Conservation (phyloP, 2,329 filamentous ascomycete species). For the Pseudomassariella vexata region DNA sequence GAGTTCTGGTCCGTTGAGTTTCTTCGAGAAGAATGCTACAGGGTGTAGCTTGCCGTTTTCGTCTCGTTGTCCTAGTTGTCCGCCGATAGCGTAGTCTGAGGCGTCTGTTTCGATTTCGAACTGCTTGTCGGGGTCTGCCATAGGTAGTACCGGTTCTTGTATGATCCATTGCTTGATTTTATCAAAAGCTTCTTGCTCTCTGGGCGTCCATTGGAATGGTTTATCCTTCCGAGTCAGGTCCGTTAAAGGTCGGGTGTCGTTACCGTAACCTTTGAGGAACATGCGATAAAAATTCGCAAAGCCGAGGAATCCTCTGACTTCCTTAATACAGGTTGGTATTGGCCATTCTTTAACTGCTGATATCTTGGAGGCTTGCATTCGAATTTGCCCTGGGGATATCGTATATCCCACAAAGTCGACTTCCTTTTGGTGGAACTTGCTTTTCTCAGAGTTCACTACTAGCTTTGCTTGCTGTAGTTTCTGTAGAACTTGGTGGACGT, state of each 20-base stretch:
- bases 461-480: slow-evolving; percentile 1
- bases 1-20: slow-evolving; percentile 12
- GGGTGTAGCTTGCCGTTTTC: slow-evolving; percentile 5
- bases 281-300: slow-evolving; percentile 26
- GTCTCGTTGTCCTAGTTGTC: slow-evolving; percentile 4
- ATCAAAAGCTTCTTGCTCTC: neutral
- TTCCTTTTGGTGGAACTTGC: slow-evolving; percentile 19
- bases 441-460: slow-evolving; percentile 20
- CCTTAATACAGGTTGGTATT: slow-evolving; percentile 11
- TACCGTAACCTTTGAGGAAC: slow-evolving; percentile 20
- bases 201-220: too few species aligned
- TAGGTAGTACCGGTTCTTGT: slow-evolving; percentile 7
- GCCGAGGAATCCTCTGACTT: slow-evolving; percentile 21
- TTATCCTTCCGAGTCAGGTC: too few species aligned
- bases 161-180: slow-evolving; percentile 1
- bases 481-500: slow-evolving; percentile 16
- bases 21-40: slow-evolving; percentile 8
- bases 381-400: slow-evolving; percentile 17
- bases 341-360: slow-evolving; percentile 17
- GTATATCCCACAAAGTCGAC: slow-evolving; percentile 24
- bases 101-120: slow-evolving; percentile 5
- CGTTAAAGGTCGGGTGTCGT: neutral
- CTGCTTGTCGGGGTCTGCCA: slow-evolving; percentile 6
- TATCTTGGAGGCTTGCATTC: slow-evolving; percentile 19
- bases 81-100: slow-evolving; percentile 1